Evolutionary conservation across 148 eudicot species (phyloP).

Genomic region (Rhododendron vialii): DNA sequence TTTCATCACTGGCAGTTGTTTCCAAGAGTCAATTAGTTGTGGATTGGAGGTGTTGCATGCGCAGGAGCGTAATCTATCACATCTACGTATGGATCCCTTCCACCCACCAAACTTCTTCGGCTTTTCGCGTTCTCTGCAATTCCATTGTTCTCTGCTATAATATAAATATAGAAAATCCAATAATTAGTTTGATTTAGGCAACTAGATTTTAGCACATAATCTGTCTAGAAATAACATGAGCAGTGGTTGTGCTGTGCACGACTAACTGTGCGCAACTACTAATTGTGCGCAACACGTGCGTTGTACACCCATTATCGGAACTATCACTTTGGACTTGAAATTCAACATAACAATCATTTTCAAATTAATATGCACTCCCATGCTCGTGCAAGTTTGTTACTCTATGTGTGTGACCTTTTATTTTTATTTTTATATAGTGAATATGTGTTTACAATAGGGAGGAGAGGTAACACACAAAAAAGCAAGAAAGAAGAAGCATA

Average conservation of each 20-base stretch:
- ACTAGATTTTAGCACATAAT: background rate
- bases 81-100: background rate
- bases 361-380: background rate
- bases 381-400: background rate
- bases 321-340: too few species aligned
- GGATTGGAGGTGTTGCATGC: background rate
- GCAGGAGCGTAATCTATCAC: background rate
- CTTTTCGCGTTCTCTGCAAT: background rate
- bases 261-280: too few species aligned
- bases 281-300: too few species aligned
- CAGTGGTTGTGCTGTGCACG: background rate
- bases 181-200: background rate
- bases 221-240: background rate
- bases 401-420: background rate
- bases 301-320: background rate
- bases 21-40: background rate
- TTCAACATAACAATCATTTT: too few species aligned
- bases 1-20: background rate
- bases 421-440: too few species aligned
- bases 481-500: too few species aligned
- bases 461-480: background rate
- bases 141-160: background rate
- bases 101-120: background rate
- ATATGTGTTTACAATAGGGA: background rate
- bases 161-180: background rate